A percentile compares a stretch with the other conserved stretches of the same genome.
phyloP scores from a whole-genome alignment of 192 early-diverging fungal species.

The Spizellomyces sp. region DNA sequence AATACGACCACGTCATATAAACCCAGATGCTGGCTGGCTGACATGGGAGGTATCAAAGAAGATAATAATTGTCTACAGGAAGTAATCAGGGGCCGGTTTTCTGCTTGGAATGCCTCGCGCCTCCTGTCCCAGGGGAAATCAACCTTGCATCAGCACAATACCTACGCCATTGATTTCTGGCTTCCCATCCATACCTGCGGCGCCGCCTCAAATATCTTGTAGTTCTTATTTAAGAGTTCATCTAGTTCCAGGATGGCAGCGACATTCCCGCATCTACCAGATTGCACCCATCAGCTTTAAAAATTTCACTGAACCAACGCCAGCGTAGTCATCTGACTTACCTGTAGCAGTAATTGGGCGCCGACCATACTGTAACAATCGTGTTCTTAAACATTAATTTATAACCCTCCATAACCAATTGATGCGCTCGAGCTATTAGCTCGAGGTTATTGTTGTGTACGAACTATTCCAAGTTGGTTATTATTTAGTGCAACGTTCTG shows the following conservation, averaged over 20 bases:
- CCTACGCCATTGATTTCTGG: not conserved
- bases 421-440: slow-evolving; percentile 78
- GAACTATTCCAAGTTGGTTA: slow-evolving; percentile 37
- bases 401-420: slow-evolving; percentile 97
- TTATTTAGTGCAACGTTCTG: not conserved
- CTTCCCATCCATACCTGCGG: slow-evolving; percentile 61
- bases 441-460: slow-evolving; percentile 62
- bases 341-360: slow-evolving; percentile 99
- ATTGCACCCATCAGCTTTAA: not conserved
- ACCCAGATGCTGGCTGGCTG: too few species aligned
- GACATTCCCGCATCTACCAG: slow-evolving; percentile 88
- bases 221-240: slow-evolving; percentile 83
- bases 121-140: slow-evolving; percentile 54
- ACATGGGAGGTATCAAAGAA: too few species aligned
- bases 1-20: too few species aligned
- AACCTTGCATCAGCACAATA: not conserved
- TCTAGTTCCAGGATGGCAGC: slow-evolving; percentile 96
- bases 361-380: slow-evolving; percentile 98
- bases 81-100: slow-evolving; percentile 92
- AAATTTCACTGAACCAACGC: not conserved
- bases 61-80: slow-evolving; percentile 62
- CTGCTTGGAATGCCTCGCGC: slow-evolving; percentile 77
- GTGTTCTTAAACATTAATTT: slow-evolving; percentile 96
- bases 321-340: not conserved
- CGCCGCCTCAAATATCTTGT: slow-evolving; percentile 93